Evolutionary conservation across 1,284 basidiomycete genomes (phyloP).

Genomic region (Irpex sp.): DNA sequence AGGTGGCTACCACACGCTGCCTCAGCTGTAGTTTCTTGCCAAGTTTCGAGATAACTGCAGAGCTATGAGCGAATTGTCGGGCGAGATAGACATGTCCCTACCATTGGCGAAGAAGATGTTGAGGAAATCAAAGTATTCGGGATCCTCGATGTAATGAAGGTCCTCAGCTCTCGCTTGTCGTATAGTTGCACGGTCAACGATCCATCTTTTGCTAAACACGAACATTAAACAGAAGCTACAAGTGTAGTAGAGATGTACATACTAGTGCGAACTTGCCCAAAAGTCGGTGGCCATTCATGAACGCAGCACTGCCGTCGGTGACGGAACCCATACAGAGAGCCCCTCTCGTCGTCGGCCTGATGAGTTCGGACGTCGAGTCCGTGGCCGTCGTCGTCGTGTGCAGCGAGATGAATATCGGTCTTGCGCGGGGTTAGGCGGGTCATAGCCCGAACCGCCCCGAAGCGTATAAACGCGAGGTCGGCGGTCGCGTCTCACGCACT

Average conservation of each 20-base stretch:
- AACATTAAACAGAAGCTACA: background rate
- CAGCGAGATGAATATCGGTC: background rate
- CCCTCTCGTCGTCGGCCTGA: background rate
- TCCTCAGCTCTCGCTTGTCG: conserved; percentile 74
- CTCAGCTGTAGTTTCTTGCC: conserved; percentile 82
- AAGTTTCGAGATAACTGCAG: conserved; percentile 78
- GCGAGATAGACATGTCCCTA: conserved; percentile 30
- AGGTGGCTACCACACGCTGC: conserved; percentile 90
- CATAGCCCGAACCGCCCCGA: conserved; percentile 20
- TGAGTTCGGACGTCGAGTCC: background rate
- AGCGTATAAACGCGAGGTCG: conserved; percentile 10
- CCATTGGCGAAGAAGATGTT: conserved; percentile 84
- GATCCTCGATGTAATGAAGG: conserved; percentile 70
- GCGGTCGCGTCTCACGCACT: conserved; percentile 13
- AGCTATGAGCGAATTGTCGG: background rate
- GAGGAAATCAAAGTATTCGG: conserved; percentile 74
- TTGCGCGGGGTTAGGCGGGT: background rate
- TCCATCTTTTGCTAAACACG: conserved; percentile 75
- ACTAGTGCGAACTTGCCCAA: conserved; percentile 75
- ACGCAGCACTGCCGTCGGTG: background rate
- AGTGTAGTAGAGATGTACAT: conserved; percentile 28
- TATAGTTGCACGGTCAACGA: conserved; percentile 77
- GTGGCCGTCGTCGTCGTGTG: background rate
- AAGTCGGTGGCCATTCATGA: conserved; percentile 67
- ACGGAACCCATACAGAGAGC: background rate